Base-by-base conservation (phyloP, 352 stramenopile species). In the Blastocystis sp. region DNA sequence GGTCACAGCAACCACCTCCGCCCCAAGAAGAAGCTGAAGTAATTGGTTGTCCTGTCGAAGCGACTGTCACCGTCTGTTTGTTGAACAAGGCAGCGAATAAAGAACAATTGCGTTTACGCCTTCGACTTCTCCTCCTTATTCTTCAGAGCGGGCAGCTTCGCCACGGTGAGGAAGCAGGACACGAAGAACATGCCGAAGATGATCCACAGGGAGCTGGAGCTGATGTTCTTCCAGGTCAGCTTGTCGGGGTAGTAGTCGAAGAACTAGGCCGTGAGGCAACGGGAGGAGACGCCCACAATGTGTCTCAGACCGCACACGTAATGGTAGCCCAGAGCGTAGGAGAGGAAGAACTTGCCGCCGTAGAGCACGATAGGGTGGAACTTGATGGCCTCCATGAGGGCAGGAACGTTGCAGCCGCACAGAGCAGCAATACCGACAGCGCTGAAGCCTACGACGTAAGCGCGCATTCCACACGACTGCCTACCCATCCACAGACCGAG, bases 1-100 rank as follows among this genome's bases (percentile, higher is more conserved):
- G 97, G 97, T 91, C 97, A 99, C 93, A 98, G 96, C 89, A 97
- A 95, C 91, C 97, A 99, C 93, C 93, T 99, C 89, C 95, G 97
- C 91, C 95, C 97, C 91, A 99, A 99, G 96, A 99, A 99, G 94
- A 99, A 99, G 94, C 93, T 99, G 89, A 99, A 99, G 93, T 99
- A 99, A 96, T 64, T 62, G 7, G 11, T 67, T 28, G 59, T 41
- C 62, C 48, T 79, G 91, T 96, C 96, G 74, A 97, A 56, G 14
- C 48, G 48, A 56, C 48, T 56, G 48, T 56, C 48, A 56, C 48
- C 48, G 48, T 14, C 48, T 56, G 48, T 56, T 56, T 56, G 48
- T 56, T 56, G 5, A 56, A 56, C 5, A 56, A 56, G 14, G 5
- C 5, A 14, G 5, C 48, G 5, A 56, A 56, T 56, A 56, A 56